These are phyloP conservation scores for Piper betle DNA, from an alignment of 164 flowering plant genomes.

Conservation along the genomic window DNA sequence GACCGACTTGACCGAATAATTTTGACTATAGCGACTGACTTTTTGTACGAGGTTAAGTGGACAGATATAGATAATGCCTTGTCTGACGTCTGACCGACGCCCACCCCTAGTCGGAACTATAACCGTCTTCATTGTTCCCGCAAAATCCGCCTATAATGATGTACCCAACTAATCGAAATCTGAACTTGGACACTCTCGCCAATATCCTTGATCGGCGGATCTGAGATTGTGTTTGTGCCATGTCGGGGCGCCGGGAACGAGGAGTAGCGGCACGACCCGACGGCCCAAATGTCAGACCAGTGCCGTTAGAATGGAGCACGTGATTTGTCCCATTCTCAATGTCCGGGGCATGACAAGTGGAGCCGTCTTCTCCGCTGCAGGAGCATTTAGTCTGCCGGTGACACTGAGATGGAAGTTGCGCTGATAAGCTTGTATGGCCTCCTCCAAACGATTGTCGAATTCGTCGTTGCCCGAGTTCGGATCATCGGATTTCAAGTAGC, in stretches of 20 bases:
- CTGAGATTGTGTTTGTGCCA: slow-evolving; percentile 11
- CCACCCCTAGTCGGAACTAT: no score
- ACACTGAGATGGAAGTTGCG: slow-evolving; percentile 31
- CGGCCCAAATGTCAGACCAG: not conserved
- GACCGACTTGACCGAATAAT: no score
- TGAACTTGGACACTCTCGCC: slow-evolving; percentile 39
- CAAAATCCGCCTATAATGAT: no score
- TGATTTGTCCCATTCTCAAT: slow-evolving; percentile 11
- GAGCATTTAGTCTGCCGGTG: slow-evolving; percentile 31
- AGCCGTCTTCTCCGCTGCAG: slow-evolving; percentile 26
- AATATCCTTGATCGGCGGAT: slow-evolving; percentile 22
- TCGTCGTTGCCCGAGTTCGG: no score
- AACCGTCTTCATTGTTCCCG: no score
- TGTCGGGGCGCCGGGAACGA: slow-evolving; percentile 56
- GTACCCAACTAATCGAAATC: slow-evolving; percentile 19
- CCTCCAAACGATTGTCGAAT: slow-evolving; percentile 39
- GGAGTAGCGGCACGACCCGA: slow-evolving; percentile 18
- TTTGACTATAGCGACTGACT: no score
- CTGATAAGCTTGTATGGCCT: slow-evolving; percentile 55
- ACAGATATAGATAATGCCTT: no score
- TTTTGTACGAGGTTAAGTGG: no score
- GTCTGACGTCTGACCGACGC: no score
- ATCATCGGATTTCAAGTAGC: no score
- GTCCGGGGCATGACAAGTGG: slow-evolving; percentile 71
- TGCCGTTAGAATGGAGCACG: slow-evolving; percentile 8